These are phyloP conservation scores for Cercophora samala DNA, from an alignment of 495 filamentous ascomycete species.

Conservation along the genomic window DNA sequence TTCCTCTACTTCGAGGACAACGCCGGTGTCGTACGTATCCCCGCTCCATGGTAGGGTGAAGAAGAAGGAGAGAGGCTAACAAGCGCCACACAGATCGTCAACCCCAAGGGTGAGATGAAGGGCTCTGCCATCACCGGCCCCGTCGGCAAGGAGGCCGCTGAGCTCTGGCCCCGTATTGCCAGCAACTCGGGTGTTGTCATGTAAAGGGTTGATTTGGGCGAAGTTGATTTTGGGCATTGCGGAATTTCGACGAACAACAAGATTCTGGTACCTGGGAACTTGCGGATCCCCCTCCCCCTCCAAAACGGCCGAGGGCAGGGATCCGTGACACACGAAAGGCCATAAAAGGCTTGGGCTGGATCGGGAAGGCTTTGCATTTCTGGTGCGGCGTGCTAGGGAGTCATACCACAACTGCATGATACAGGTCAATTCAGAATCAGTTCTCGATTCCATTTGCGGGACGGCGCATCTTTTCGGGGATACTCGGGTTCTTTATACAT, in stretches of 20 bases:
- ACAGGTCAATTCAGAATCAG: constrained; percentile 40
- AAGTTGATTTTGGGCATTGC: constrained; percentile 23
- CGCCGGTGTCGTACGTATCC: constrained; percentile 83
- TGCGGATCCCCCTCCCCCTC: constrained; percentile 24
- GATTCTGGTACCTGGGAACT: constrained; percentile 29
- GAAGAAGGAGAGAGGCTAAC: neutral
- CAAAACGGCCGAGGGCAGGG: constrained; percentile 23
- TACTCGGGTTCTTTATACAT: constrained; percentile 2
- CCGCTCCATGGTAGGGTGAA: neutral
- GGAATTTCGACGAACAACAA: constrained; percentile 32
- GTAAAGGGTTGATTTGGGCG: constrained; percentile 56
- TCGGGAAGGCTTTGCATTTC: constrained; percentile 40
- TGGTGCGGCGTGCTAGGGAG: constrained; percentile 39
- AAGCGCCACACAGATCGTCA: constrained; percentile 75
- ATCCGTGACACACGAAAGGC: constrained; percentile 14
- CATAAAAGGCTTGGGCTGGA: constrained; percentile 29
- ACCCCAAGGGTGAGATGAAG: constrained; percentile 99
- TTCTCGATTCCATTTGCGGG: constrained; percentile 30
- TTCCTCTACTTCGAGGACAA: constrained; percentile 99
- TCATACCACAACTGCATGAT: constrained; percentile 39
- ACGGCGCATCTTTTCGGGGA: neutral
- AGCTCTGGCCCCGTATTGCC: constrained; percentile 99
- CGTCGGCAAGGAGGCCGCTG: constrained; percentile 99
- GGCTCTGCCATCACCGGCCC: constrained; percentile 98
- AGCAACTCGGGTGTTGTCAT: constrained; percentile 99